phyloP scores from a whole-genome alignment of 2,329 filamentous ascomycete genomes.

The Neocatenulostroma microsporum region DNA sequence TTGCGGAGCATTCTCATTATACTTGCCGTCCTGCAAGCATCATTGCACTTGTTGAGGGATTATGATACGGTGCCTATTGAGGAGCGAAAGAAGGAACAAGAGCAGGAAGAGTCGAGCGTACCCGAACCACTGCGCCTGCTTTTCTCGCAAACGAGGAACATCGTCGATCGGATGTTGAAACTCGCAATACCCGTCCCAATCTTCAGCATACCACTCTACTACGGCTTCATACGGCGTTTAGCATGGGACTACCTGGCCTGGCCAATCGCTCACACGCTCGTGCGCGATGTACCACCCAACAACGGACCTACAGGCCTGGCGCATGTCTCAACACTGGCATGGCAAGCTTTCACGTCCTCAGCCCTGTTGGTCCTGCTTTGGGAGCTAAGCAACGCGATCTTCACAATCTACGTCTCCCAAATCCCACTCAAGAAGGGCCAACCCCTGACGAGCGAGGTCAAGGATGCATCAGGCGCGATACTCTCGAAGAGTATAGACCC shows the following conservation, averaged over 20 bases:
- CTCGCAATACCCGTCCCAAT: slow-evolving; percentile 12
- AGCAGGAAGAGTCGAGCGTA: slow-evolving; percentile 6
- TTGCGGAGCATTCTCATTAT: slow-evolving; percentile 62
- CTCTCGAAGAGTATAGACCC: slow-evolving; percentile 50
- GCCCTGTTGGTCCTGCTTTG: slow-evolving; percentile 64
- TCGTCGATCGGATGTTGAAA: slow-evolving; percentile 15
- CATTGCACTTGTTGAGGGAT: slow-evolving; percentile 63
- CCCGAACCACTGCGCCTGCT: slow-evolving; percentile 11
- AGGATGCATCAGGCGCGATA: slow-evolving; percentile 32
- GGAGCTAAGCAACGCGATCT: slow-evolving; percentile 68
- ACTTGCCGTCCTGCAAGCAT: slow-evolving; percentile 62
- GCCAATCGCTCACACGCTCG: slow-evolving; percentile 63
- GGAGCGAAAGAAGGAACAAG: slow-evolving; percentile 9
- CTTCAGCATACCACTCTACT: slow-evolving; percentile 48
- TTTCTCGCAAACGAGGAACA: slow-evolving; percentile 1
- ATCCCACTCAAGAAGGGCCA: slow-evolving; percentile 77
- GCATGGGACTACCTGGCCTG: slow-evolving; percentile 63
- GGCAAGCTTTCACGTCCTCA: slow-evolving; percentile 46
- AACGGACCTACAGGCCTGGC: slow-evolving; percentile 50
- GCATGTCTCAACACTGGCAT: slow-evolving; percentile 13
- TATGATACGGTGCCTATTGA: slow-evolving; percentile 57
- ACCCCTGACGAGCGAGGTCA: slow-evolving; percentile 75
- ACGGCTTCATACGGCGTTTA: slow-evolving; percentile 51
- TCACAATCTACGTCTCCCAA: slow-evolving; percentile 71
- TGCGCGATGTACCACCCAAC: slow-evolving; percentile 62